Conservation (phyloP, 352 stramenopile genomes). For the Pythium rishiriense region DNA sequence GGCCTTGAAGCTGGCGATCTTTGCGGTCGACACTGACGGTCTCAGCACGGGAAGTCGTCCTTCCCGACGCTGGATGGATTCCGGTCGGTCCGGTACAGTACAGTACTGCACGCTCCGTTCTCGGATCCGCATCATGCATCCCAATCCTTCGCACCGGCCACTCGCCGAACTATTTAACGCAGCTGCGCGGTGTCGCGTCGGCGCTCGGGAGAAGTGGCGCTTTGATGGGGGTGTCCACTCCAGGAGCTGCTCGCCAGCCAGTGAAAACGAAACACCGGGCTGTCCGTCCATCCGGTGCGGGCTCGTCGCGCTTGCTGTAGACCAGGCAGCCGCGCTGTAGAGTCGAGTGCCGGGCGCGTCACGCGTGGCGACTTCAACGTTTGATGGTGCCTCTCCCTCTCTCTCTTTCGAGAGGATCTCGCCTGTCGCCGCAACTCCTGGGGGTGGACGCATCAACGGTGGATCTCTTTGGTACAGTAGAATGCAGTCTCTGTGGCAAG, state of each 20-base stretch:
- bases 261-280: background rate
- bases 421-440: too few relatives aligned
- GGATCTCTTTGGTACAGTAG: too few relatives aligned
- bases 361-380: too few relatives aligned
- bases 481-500: too few relatives aligned
- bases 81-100: background rate
- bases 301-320: background rate
- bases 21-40: background rate
- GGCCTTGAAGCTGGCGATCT: constrained; percentile 1
- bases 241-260: background rate
- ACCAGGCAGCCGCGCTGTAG: background rate
- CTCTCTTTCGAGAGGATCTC: too few relatives aligned
- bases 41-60: background rate
- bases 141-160: background rate
- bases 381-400: too few relatives aligned
- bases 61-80: background rate
- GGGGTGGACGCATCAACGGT: too few relatives aligned
- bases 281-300: background rate
- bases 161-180: background rate
- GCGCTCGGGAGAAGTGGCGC: background rate
- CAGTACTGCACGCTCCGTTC: background rate
- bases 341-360: too few relatives aligned
- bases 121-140: background rate
- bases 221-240: background rate
- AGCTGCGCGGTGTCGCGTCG: background rate